phyloP scores from a whole-genome alignment of 78 protist species.

The slime mould (Dictyostelium discoideum) region DNA sequence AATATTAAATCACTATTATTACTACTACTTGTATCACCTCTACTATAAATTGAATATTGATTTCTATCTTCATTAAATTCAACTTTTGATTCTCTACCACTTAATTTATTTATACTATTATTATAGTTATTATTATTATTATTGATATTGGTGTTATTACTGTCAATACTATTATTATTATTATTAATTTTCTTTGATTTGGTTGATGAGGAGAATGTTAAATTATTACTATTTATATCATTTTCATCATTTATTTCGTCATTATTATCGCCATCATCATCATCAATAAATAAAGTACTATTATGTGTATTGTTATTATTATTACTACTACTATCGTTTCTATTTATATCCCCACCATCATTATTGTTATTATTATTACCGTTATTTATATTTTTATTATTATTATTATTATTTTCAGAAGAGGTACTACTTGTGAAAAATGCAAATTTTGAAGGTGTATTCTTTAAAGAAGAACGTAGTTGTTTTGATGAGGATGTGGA shows the following conservation, averaged over 20 bases:
- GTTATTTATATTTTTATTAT: not conserved
- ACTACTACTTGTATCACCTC: not conserved
- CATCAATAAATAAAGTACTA: not conserved
- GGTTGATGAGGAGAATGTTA: not conserved
- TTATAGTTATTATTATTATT: not conserved
- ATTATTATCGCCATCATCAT: not conserved
- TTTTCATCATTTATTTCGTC: not conserved
- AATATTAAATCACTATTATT: not conserved
- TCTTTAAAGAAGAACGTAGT: not conserved
- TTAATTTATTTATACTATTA: not conserved
- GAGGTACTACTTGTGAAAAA: not conserved
- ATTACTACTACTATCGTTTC: not conserved
- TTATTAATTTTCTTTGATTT: not conserved
- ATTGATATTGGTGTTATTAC: not conserved
- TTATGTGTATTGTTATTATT: not conserved
- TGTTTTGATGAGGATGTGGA: not conserved
- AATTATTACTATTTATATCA: not conserved
- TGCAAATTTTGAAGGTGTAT: not conserved
- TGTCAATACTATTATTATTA: not conserved
- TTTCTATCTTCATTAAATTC: not conserved
- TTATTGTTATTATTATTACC: not conserved
- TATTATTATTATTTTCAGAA: not conserved
- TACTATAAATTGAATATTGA: constrained; percentile 5
- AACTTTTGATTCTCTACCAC: constrained; percentile 3
- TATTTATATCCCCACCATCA: not conserved